A percentile compares a stretch with the other conserved stretches of the same genome.
These are phyloP conservation scores for Dalbergia cochinchinensis DNA, from an alignment of 306 rosid genomes.

Conservation along the genomic window DNA sequence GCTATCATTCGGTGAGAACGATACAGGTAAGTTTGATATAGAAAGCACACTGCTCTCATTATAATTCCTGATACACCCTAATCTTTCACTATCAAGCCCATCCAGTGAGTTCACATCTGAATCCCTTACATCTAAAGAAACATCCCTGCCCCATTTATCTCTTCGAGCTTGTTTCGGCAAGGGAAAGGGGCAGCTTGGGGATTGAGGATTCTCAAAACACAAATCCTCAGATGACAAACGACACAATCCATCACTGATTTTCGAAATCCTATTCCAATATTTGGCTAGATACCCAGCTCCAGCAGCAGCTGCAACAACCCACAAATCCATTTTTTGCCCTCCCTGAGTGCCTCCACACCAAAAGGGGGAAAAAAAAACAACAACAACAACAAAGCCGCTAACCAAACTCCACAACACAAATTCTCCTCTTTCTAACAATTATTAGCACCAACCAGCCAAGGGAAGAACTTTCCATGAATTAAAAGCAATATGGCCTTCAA, in stretches of 20 bases:
- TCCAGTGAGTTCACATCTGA: slow-evolving; percentile 43
- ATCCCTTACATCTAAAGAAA: slow-evolving; percentile 45
- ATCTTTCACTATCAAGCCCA: slow-evolving; percentile 44
- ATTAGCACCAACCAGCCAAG: slow-evolving; percentile 50
- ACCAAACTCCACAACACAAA: slow-evolving; percentile 54
- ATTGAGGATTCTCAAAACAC: slow-evolving; percentile 48
- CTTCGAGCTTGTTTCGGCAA: slow-evolving; percentile 31
- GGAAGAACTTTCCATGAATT: slow-evolving; percentile 55
- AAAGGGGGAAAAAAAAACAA: background rate
- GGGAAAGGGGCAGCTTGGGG: slow-evolving; percentile 39
- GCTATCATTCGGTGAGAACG: slow-evolving; percentile 40
- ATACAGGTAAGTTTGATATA: slow-evolving; percentile 52
- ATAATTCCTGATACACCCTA: slow-evolving; percentile 31
- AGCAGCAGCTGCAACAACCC: slow-evolving; percentile 84
- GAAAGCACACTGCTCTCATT: slow-evolving; percentile 52
- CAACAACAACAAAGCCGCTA: slow-evolving; percentile 52
- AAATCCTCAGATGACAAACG: slow-evolving; percentile 56
- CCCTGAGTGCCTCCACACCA: slow-evolving; percentile 30
- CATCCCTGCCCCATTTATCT: slow-evolving; percentile 47
- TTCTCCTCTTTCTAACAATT: slow-evolving; percentile 48
- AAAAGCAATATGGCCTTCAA: slow-evolving; percentile 36
- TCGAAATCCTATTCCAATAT: slow-evolving; percentile 64
- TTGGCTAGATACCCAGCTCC: slow-evolving; percentile 88
- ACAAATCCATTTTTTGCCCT: slow-evolving; percentile 69
- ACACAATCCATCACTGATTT: slow-evolving; percentile 40